Percentiles rank a stretch among this genome's conserved stretches.
These are phyloP conservation scores for Sugiyamaella grinbergsii DNA, from an alignment of 1,139 yeast species.

Conservation along the genomic window DNA sequence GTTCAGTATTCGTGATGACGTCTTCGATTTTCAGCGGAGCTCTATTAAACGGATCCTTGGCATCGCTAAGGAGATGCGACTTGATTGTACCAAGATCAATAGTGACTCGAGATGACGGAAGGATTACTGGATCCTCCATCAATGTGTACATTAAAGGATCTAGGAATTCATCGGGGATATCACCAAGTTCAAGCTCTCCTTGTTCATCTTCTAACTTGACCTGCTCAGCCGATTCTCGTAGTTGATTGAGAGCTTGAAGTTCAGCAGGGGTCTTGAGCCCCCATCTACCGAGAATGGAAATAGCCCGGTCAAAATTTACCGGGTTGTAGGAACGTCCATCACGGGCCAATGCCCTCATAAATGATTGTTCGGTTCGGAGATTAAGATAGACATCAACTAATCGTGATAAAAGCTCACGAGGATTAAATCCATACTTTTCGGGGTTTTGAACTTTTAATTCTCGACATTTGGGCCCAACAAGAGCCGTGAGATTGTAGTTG, in stretches of 20 bases:
- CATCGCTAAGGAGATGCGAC: constrained; percentile 89
- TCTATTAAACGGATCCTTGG: constrained; percentile 97
- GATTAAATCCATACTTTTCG: constrained; percentile 79
- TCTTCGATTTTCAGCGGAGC: constrained; percentile 88
- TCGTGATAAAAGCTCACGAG: constrained; percentile 67
- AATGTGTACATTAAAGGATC: constrained; percentile 96
- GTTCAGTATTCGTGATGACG: constrained; percentile 69
- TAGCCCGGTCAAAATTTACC: constrained; percentile 69
- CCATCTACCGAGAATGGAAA: constrained; percentile 59
- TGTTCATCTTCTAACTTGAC: constrained; percentile 62
- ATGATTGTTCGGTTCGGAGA: constrained; percentile 62
- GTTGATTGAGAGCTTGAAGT: constrained; percentile 53
- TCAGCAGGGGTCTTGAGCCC: constrained; percentile 58
- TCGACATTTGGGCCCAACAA: constrained; percentile 94
- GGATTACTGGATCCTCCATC: constrained; percentile 93
- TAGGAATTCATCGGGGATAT: constrained; percentile 91
- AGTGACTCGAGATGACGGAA: constrained; percentile 81
- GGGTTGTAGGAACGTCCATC: constrained; percentile 85
- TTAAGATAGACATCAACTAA: constrained; percentile 77
- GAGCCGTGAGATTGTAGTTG: constrained; percentile 82
- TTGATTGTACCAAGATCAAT: constrained; percentile 91
- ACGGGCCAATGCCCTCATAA: constrained; percentile 77
- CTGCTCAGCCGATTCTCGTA: constrained; percentile 65
- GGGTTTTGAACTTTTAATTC: constrained; percentile 85
- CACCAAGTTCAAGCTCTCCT: constrained; percentile 87